These are phyloP conservation scores for Mycotypha africana DNA, from an alignment of 371 early-diverging fungal genomes.

Conservation along the genomic window DNA sequence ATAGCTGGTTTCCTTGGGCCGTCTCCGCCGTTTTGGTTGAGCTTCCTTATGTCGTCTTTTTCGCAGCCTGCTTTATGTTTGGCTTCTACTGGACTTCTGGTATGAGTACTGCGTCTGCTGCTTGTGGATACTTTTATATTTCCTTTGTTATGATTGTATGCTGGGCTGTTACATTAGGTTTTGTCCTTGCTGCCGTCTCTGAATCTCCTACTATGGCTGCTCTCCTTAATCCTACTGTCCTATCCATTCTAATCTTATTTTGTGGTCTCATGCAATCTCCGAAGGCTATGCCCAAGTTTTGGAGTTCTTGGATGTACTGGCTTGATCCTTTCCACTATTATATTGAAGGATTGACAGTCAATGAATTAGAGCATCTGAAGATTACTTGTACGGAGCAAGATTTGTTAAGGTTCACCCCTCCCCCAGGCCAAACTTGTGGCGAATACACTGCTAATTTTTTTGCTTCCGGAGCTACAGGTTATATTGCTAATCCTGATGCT, in stretches of 20 bases:
- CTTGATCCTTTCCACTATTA: constrained; percentile 64
- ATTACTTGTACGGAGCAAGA: constrained; percentile 45
- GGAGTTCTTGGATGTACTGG: constrained; percentile 68
- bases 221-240: constrained; percentile 55
- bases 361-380: constrained; percentile 45
- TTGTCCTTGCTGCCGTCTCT: constrained; percentile 55
- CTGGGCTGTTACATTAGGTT: constrained; percentile 60
- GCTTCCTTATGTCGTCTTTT: constrained; percentile 43
- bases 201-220: constrained; percentile 57
- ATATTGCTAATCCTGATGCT: constrained; percentile 44
- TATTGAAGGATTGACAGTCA: constrained; percentile 59
- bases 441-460: constrained; percentile 49
- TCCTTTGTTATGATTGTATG: constrained; percentile 43
- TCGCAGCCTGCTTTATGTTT: constrained; percentile 45
- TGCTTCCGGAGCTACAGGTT: constrained; percentile 39
- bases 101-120: constrained; percentile 31
- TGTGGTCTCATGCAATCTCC: constrained; percentile 59
- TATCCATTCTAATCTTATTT: constrained; percentile 55
- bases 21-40: constrained; percentile 40
- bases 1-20: constrained; percentile 57
- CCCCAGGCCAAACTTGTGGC: constrained; percentile 52
- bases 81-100: constrained; percentile 62
- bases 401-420: constrained; percentile 44
- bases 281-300: constrained; percentile 57
- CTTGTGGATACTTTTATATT: constrained; percentile 53